Base-by-base conservation (phyloP, 139 green algal genomes). In the Chlamydomonas schloesseri region DNA sequence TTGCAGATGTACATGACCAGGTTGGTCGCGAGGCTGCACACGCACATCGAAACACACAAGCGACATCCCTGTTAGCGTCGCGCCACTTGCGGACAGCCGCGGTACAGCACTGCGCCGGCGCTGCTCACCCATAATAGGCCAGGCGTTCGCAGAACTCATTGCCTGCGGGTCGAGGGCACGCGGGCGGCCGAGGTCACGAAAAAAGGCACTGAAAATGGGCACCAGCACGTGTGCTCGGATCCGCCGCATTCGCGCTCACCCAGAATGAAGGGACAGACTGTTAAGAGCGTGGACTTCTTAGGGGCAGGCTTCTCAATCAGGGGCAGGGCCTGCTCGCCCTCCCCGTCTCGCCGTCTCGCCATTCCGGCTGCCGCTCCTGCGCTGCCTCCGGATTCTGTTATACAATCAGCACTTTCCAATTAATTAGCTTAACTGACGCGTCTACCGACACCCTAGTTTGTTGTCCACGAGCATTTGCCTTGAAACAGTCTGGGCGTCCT, bases 61-160 rank as follows among this genome's bases (percentile, higher is more conserved):
- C 0, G 20, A 31, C 10, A 29, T 33, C 31, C 29, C 20, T 75
- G 55, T 60, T 24, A 60, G 42, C 42, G 42, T 13, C 42, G 42
- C 42, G 42, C 8, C 42, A 8, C 17, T 60, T 60, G 55, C 55
- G 55, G 42, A 75, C 13, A 29, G 8, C 42, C 17, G 4, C 33
- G 23, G 70, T 20, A 58, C n/a, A 79, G 0, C 1, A 23, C 17
- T 29, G 31, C 28, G 9, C 13, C 20, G 47, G n/a, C 17, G n/a
- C 65, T 1, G 53, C 90, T 60, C 83, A 93, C 85, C 95, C 96
- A 90, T 98, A 97, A 82, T 94, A 99, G 0, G 96, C 96, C 72
- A 99, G 91, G 4, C 96, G 89, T 86, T 99, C 96, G 81, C 96
- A 98, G 31, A 99, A 96, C 89, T 99, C 96, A 83, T 98, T 98